Percentiles rank a stretch among this genome's conserved stretches.
Evolutionary conservation across 2,329 filamentous ascomycete genomes (phyloP).

Genomic region (Harringtonia aguacate): DNA sequence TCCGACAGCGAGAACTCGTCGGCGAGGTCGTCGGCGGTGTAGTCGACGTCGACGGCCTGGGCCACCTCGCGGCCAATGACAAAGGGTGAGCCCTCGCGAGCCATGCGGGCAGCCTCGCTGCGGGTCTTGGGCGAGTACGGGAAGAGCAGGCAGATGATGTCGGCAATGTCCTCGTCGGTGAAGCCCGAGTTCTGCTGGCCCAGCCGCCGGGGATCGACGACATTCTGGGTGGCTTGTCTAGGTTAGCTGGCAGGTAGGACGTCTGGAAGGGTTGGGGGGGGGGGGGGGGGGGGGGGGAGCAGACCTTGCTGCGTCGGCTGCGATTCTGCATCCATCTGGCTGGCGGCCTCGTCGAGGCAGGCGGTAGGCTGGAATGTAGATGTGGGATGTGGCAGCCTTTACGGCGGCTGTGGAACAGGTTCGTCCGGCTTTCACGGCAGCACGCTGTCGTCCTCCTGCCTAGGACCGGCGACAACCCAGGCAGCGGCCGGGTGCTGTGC

Average conservation of each 20-base stretch:
- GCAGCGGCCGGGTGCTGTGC: too few relatives aligned
- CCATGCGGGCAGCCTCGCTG: constrained; percentile 50
- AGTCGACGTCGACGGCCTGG: constrained; percentile 39
- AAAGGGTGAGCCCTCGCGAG: constrained; percentile 34
- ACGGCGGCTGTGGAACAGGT: too few relatives aligned
- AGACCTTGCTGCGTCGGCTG: constrained; percentile 13
- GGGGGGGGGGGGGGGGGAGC: neutral
- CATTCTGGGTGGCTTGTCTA: constrained; percentile 58
- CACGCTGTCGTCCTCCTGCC: too few relatives aligned
- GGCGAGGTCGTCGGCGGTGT: constrained; percentile 38
- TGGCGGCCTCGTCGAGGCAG: neutral
- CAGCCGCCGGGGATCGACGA: constrained; percentile 68
- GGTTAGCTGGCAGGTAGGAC: too few relatives aligned
- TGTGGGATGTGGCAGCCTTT: too few relatives aligned
- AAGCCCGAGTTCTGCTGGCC: constrained; percentile 77
- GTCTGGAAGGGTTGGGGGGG: neutral
- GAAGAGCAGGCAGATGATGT: constrained; percentile 82
- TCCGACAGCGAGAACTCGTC: constrained; percentile 39
- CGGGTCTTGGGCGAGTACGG: constrained; percentile 66
- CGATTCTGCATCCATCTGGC: constrained; percentile 11
- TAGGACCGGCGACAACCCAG: too few relatives aligned
- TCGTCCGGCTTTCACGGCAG: too few relatives aligned
- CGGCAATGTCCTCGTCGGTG: constrained; percentile 69
- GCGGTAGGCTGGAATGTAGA: neutral
- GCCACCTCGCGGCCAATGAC: constrained; percentile 38